Conservation (phyloP, 257 asterid species). For the Salvia rosmarinus region DNA sequence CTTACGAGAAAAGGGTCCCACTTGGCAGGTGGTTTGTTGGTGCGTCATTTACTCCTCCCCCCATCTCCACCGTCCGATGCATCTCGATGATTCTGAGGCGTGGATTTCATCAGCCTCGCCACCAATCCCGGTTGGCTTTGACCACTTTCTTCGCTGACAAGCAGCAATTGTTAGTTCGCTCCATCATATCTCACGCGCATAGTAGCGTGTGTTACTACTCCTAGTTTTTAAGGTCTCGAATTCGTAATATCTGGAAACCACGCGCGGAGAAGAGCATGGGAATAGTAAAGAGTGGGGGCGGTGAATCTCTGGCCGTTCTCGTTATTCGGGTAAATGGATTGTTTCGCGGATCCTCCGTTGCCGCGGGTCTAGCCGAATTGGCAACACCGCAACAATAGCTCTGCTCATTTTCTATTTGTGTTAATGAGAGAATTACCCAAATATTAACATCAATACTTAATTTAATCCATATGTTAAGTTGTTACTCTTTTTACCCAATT, state of each 20-base stretch:
- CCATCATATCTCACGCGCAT: neutral
- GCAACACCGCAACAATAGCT: too few relatives aligned
- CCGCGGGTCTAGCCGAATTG: slow-evolving; percentile 45
- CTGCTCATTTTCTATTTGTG: too few relatives aligned
- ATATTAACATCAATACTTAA: too few relatives aligned
- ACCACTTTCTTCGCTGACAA: slow-evolving; percentile 28
- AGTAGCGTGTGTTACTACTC: neutral
- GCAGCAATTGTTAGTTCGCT: slow-evolving; percentile 2
- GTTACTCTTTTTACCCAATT: too few relatives aligned
- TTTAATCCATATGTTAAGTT: too few relatives aligned
- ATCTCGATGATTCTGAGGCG: neutral
- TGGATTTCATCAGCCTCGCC: slow-evolving; percentile 22
- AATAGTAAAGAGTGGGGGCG: neutral
- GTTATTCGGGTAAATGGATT: slow-evolving; percentile 44
- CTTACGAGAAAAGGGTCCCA: slow-evolving; percentile 26
- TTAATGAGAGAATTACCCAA: too few relatives aligned
- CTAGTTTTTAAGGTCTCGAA: neutral
- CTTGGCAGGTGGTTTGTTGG: slow-evolving; percentile 34
- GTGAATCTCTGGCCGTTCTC: slow-evolving; percentile 10
- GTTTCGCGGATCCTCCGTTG: slow-evolving; percentile 56
- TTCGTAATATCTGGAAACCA: neutral
- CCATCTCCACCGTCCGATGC: slow-evolving; percentile 20
- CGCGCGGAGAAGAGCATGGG: slow-evolving; percentile 21
- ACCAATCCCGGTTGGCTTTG: slow-evolving; percentile 36
- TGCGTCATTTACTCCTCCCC: slow-evolving; percentile 36